A percentile compares a stretch with the other conserved stretches of the same genome.
Conservation (phyloP, 768 basidiomycete species). For the Termitomyces sp. region DNA sequence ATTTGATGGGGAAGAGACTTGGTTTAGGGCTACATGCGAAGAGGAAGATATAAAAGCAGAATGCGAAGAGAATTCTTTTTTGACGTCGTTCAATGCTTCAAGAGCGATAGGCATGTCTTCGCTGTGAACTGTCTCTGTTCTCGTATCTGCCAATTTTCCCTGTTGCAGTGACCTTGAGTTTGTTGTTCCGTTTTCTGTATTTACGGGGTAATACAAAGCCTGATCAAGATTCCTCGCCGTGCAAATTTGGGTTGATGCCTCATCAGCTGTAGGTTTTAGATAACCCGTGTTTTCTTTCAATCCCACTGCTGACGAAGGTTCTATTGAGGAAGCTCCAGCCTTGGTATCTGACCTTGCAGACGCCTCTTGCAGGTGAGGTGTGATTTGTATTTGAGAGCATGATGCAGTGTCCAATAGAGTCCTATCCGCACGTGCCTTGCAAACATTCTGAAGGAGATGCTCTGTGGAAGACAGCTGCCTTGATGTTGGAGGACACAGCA, state of each 20-base stretch:
- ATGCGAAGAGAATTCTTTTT: background rate
- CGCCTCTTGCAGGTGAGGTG: background rate
- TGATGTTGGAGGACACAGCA: background rate
- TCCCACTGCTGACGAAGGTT: background rate
- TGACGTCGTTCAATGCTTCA: background rate
- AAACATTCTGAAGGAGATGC: background rate
- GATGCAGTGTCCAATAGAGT: background rate
- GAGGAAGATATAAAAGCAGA: background rate
- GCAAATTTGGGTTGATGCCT: background rate
- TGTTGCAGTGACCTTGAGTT: background rate
- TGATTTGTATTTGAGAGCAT: background rate
- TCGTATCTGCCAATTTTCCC: background rate
- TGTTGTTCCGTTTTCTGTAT: background rate
- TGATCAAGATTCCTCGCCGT: background rate
- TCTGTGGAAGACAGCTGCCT: background rate
- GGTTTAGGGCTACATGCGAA: background rate
- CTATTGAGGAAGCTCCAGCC: background rate
- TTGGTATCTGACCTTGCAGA: background rate
- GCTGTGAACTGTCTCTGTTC: background rate
- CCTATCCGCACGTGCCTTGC: background rate
- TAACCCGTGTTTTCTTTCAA: background rate
- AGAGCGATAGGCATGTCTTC: background rate
- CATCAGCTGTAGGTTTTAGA: background rate
- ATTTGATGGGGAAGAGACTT: background rate
- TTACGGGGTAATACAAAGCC: background rate